Evolutionary conservation across 2,329 filamentous ascomycete genomes (phyloP), one percentile per base, ranked within the genome.

Genomic region (Aphanocladium album): DNA sequence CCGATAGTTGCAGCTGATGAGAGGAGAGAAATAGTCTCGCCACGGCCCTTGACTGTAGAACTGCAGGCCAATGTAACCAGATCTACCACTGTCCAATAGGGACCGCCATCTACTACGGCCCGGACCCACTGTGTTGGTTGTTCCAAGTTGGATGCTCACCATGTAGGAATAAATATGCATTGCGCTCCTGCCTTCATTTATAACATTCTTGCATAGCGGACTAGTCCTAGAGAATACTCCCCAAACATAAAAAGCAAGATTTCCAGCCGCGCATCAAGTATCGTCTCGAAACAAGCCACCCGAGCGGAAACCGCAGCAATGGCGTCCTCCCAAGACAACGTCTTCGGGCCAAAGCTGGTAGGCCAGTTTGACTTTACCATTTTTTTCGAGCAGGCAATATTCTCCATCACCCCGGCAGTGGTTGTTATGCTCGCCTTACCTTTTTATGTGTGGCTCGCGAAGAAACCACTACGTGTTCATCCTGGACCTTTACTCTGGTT

Each of bases 401-500:
- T 55, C 1, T 25, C 37, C 2, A 55, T 55, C 11, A 23, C 45
- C 14, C 52, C 52, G 1, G 23, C 2, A 1, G 52, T 21, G 2
- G 7, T 55, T 30, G 12, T 33, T 5, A 9, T 55, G 6, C 39
- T 55, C 1, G 16, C 39, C 5, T 14, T 21, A 2, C 52, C 52
- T 14, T 45, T 41, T 37, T 45, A 55, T 21, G 14, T 55, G 2
- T 11, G 17, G 12, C 23, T 45, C 12, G 25, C 37, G 5, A n/a
- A 2, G 8, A 16, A 25, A 27, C n/a, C 46, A 14, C 3, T 3
- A 17, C 23, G 12, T 0, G 60, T 65, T 0, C 43, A 30, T 4
- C 2, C 19, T 0, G 63, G 65, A 4, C 25, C 2, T 9, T 14
- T 69, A 14, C 19, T 69, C 0, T 67, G 68, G 66, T 11, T 57